Conservation (phyloP, 192 early-diverging fungal species). For the Tieghemiomyces parasiticus region DNA sequence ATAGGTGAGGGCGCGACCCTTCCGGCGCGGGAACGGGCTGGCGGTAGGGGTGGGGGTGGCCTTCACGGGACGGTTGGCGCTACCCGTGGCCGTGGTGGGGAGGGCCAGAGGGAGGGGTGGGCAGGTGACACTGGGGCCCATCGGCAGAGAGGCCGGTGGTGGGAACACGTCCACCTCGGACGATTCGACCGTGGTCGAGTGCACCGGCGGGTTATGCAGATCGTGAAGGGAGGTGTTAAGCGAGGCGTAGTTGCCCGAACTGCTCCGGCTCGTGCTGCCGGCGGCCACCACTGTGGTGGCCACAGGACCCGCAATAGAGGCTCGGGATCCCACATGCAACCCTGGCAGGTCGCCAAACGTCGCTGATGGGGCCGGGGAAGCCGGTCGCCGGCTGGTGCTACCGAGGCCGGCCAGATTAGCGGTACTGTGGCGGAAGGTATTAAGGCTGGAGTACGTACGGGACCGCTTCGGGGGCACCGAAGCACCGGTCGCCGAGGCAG, state of each 20-base stretch:
- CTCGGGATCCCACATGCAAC: too few relatives aligned
- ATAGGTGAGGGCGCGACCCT: background rate
- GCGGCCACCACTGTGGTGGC: conserved; percentile 4
- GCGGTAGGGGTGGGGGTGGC: background rate
- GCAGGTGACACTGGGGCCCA: background rate
- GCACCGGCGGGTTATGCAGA: background rate
- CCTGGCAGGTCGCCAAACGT: too few relatives aligned
- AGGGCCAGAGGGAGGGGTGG: background rate
- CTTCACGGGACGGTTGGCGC: background rate
- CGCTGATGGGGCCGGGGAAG: background rate
- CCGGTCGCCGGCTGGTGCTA: background rate
- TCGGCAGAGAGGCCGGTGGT: background rate
- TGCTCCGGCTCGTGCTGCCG: background rate
- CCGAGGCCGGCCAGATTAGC: background rate
- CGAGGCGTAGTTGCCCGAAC: conserved; percentile 7
- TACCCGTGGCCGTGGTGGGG: background rate
- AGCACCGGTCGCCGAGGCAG: background rate
- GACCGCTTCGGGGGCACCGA: background rate
- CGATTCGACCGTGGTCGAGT: background rate
- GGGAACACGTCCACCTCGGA: background rate
- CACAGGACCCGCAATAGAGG: background rate
- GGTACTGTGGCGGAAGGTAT: background rate
- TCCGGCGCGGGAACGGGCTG: background rate
- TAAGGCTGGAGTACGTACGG: background rate
- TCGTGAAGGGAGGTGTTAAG: background rate